phyloP scores from a whole-genome alignment of 2,329 filamentous ascomycete species.

The Phaeosphaeria sp. region DNA sequence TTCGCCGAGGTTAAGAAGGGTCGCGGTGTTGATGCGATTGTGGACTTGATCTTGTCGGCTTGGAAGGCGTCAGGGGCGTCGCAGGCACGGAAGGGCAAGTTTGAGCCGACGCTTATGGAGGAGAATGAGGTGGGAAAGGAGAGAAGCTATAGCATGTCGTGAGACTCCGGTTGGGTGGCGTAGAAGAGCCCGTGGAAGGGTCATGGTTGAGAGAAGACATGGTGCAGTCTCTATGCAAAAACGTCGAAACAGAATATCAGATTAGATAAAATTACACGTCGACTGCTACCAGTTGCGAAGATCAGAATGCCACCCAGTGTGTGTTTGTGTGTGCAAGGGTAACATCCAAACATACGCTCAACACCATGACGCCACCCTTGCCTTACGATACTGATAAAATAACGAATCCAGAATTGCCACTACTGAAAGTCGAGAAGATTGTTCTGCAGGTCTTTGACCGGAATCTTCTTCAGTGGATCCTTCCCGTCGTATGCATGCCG shows the following conservation, averaged over 20 bases:
- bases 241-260: no score
- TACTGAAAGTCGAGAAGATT: neutral
- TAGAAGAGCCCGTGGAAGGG: neutral
- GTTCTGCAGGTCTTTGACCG: neutral
- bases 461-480: conserved; percentile 15
- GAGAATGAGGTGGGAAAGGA: conserved; percentile 21
- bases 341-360: no score
- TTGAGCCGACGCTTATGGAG: conserved; percentile 43
- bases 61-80: conserved; percentile 88
- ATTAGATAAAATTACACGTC: no score
- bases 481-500: conserved; percentile 12
- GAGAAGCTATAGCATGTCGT: conserved; percentile 17
- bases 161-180: neutral
- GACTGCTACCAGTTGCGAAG: no score
- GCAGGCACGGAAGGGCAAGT: conserved; percentile 45
- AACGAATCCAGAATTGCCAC: neutral
- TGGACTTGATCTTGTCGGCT: conserved; percentile 85
- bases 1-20: conserved; percentile 97
- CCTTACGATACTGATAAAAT: neutral
- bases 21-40: conserved; percentile 83
- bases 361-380: no score
- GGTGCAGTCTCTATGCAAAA: no score
- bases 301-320: no score
- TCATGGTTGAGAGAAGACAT: no score
- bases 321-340: no score